Percentiles rank a stretch among this genome's conserved stretches.
Evolutionary conservation across 129 eudicot genomes (phyloP).

Genomic region (Artemisia annua): DNA sequence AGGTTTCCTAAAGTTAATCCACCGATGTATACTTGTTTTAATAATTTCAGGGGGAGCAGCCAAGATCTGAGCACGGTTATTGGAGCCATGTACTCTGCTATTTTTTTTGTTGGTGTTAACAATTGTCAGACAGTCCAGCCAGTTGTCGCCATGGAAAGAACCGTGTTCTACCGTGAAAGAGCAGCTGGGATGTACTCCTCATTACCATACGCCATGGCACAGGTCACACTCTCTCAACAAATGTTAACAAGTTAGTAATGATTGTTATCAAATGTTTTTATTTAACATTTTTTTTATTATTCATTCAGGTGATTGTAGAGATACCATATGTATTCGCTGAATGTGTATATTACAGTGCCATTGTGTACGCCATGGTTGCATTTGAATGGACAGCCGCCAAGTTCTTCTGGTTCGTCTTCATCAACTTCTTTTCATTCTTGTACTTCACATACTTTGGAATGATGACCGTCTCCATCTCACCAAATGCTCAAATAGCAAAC

Average conservation of each 20-base stretch:
- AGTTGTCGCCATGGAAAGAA: slow-evolving; percentile 61
- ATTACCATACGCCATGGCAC: slow-evolving; percentile 61
- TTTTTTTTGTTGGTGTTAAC: slow-evolving; percentile 54
- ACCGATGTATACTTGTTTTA: slow-evolving; percentile 7
- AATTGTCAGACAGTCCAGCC: slow-evolving; percentile 62
- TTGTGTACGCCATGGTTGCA: slow-evolving; percentile 73
- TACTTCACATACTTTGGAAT: slow-evolving; percentile 86
- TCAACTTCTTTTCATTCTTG: slow-evolving; percentile 63
- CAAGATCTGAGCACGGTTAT: slow-evolving; percentile 37
- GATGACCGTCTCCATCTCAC: slow-evolving; percentile 84
- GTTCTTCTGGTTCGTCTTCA: slow-evolving; percentile 31
- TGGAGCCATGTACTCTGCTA: slow-evolving; percentile 61
- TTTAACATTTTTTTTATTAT: not conserved
- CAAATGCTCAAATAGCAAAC: slow-evolving; percentile 73
- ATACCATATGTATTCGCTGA: slow-evolving; percentile 69
- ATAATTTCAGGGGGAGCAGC: slow-evolving; percentile 43
- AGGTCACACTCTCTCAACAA: slow-evolving; percentile 29
- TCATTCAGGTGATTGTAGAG: slow-evolving; percentile 59
- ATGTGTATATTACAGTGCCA: slow-evolving; percentile 43
- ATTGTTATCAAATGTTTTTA: not conserved
- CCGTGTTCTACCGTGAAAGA: slow-evolving; percentile 63
- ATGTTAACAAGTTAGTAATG: not conserved
- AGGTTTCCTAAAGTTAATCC: not conserved
- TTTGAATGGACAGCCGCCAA: slow-evolving; percentile 60
- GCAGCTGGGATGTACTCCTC: slow-evolving; percentile 74